These are phyloP conservation scores for Hypoxylon sp. DNA, from an alignment of 2,329 filamentous ascomycete species.

Conservation along the genomic window DNA sequence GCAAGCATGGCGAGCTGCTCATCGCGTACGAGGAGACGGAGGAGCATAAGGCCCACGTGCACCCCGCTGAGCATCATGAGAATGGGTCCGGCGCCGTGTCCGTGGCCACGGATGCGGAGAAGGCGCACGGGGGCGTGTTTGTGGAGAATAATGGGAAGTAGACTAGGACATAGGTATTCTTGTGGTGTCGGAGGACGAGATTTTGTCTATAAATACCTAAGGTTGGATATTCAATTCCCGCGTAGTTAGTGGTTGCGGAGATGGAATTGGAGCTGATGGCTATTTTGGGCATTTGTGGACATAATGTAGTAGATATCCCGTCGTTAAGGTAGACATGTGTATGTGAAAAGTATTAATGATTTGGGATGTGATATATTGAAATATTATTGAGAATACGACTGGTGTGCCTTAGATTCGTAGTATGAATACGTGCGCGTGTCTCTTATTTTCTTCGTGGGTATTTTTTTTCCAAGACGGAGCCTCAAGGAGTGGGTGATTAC, in stretches of 20 bases:
- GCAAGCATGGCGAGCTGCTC: constrained; percentile 71
- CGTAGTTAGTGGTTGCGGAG: neutral
- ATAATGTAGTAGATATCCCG: constrained; percentile 10
- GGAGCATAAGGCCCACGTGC: constrained; percentile 55
- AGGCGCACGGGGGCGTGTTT: constrained; percentile 37
- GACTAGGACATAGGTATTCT: neutral
- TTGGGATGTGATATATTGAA: constrained; percentile 2
- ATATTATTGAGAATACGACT: no score
- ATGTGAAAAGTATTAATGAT: neutral
- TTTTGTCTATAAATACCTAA: neutral
- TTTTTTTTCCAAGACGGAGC: no score
- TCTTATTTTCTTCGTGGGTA: neutral
- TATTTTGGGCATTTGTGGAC: neutral
- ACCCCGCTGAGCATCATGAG: constrained; percentile 38
- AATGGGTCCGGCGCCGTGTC: constrained; percentile 23
- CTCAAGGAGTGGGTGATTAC: no score
- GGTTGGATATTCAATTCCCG: neutral
- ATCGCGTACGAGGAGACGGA: constrained; percentile 62
- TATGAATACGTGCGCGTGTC: neutral
- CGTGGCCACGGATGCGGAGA: constrained; percentile 42
- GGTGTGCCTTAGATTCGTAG: neutral
- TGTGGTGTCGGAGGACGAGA: neutral
- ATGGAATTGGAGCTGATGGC: neutral
- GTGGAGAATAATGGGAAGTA: constrained; percentile 26
- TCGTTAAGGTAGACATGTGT: neutral